Conservation (phyloP, 164 flowering plant species). For the Houttuynia cordata region DNA sequence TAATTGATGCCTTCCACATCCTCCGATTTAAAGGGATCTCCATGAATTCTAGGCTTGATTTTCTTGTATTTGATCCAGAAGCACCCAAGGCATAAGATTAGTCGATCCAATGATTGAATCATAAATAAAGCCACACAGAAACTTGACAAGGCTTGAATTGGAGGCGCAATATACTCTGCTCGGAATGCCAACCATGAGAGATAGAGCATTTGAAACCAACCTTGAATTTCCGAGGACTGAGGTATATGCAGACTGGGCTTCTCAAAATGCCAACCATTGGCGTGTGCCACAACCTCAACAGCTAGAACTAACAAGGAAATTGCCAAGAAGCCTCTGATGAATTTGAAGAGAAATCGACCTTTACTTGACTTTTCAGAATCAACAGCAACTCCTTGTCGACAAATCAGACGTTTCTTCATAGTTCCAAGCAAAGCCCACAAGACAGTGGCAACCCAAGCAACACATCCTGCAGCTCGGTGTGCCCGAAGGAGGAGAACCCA, state of each 20-base stretch:
- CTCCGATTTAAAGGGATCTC: conserved; percentile 33
- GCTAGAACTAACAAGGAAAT: conserved; percentile 35
- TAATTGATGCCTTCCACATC: conserved; percentile 38
- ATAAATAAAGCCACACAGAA: conserved; percentile 69
- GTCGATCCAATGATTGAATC: conserved; percentile 64
- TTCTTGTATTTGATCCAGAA: conserved; percentile 72
- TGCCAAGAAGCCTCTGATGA: conserved; percentile 40
- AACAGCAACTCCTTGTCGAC: conserved; percentile 37
- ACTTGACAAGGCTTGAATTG: conserved; percentile 41
- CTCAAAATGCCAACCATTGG: conserved; percentile 65
- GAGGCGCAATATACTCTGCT: conserved; percentile 66
- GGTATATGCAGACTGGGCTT: conserved; percentile 46
- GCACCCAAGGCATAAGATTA: conserved; percentile 63
- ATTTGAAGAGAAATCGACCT: conserved; percentile 34
- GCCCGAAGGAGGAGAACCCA: conserved; percentile 81
- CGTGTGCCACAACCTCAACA: conserved; percentile 53
- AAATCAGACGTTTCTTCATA: conserved; percentile 45
- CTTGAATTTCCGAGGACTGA: conserved; percentile 41
- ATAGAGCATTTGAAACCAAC: conserved; percentile 44
- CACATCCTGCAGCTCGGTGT: conserved; percentile 60
- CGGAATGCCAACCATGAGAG: conserved; percentile 52
- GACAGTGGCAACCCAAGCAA: conserved; percentile 47
- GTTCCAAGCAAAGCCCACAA: conserved; percentile 61
- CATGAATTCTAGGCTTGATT: conserved; percentile 44
- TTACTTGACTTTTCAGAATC: conserved; percentile 39